Conservation (phyloP, 164 flowering plant species). For the Chimonanthus salicifolius region DNA sequence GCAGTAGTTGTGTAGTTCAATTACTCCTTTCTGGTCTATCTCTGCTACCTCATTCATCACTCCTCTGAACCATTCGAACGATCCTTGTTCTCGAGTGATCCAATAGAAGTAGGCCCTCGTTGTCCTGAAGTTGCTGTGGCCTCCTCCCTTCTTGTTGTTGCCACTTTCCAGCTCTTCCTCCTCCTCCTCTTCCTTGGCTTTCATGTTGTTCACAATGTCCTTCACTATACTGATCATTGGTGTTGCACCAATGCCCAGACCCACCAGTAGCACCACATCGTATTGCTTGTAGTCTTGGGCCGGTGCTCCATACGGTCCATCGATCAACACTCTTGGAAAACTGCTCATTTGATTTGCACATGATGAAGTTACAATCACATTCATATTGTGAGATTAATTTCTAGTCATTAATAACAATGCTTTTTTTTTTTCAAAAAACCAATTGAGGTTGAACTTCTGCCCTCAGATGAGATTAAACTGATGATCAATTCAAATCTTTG, state of each 20-base stretch:
- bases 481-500: no score
- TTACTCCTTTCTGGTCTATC: slow-evolving; percentile 32
- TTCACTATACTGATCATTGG: slow-evolving; percentile 84
- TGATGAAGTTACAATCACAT: not conserved
- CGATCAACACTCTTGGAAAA: slow-evolving; percentile 43
- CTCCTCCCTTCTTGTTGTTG: slow-evolving; percentile 2
- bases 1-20: slow-evolving; percentile 66
- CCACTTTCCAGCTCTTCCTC: slow-evolving; percentile 15
- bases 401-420: no score
- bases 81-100: slow-evolving; percentile 67
- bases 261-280: slow-evolving; percentile 65
- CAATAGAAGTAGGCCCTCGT: slow-evolving; percentile 62
- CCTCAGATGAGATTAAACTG: no score
- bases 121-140: slow-evolving; percentile 17
- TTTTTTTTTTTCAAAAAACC: no score
- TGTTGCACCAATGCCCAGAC: slow-evolving; percentile 86
- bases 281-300: slow-evolving; percentile 63
- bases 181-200: slow-evolving; percentile 29
- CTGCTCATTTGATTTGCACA: slow-evolving; percentile 17
- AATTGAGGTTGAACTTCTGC: no score
- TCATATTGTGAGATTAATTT: no score
- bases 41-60: slow-evolving; percentile 63
- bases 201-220: slow-evolving; percentile 71
- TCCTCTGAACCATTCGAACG: slow-evolving; percentile 61
- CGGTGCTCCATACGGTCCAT: slow-evolving; percentile 71